Evolutionary conservation across 106 monocot species (phyloP).

Genomic region (Apostasia shenzhenica): DNA sequence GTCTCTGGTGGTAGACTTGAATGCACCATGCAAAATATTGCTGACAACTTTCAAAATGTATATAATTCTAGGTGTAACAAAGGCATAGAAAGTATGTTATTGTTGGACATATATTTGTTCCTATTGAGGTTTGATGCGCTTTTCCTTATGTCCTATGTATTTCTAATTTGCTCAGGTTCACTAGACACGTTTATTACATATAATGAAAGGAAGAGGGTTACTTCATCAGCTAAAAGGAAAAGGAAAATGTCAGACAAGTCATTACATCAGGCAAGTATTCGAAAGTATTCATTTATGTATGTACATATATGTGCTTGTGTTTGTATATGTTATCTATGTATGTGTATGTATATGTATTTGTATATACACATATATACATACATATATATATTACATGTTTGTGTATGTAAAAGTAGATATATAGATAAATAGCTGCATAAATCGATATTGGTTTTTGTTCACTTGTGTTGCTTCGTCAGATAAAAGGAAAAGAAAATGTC

Average conservation of each 20-base stretch:
- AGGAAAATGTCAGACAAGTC: slow-evolving; percentile 57
- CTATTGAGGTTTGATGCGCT: not conserved
- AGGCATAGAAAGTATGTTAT: slow-evolving; percentile 64
- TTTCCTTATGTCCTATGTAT: not conserved
- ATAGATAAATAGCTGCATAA: too few relatives aligned
- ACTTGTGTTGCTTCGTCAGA: slow-evolving; percentile 78
- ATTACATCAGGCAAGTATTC: slow-evolving; percentile 64
- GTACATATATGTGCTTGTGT: too few relatives aligned
- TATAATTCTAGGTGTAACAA: slow-evolving; percentile 39
- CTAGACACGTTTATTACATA: slow-evolving; percentile 87
- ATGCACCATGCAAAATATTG: slow-evolving; percentile 98
- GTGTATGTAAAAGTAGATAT: too few relatives aligned
- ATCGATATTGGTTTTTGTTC: too few relatives aligned
- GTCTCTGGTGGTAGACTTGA: slow-evolving; percentile 88
- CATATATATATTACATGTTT: too few relatives aligned
- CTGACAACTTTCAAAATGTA: slow-evolving; percentile 70
- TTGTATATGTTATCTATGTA: too few relatives aligned
- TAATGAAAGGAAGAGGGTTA: slow-evolving; percentile 91
- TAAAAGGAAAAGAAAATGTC: slow-evolving; percentile 74
- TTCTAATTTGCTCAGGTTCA: slow-evolving; percentile 23
- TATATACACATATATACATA: too few relatives aligned
- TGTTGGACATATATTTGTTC: not conserved
- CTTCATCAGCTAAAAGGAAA: slow-evolving; percentile 95
- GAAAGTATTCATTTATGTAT: too few relatives aligned
- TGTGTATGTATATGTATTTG: too few relatives aligned